phyloP scores from a whole-genome alignment of 1,284 basidiomycete genomes.

The Porogramme epimiltina region DNA sequence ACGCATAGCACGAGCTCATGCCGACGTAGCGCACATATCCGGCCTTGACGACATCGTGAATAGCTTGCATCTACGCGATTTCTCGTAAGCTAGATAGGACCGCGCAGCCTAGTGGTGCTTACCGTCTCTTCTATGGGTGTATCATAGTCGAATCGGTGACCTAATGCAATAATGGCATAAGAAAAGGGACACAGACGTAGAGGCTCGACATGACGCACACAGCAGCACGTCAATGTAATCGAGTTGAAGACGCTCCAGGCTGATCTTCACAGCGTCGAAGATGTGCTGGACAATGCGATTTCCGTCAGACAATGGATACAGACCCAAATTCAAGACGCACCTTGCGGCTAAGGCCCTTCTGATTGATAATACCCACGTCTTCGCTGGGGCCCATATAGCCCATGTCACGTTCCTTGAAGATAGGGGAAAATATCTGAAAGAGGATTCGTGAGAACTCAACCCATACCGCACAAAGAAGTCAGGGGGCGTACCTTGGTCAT shows the following conservation, averaged over 20 bases:
- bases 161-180: constrained; percentile 35
- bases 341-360: constrained; percentile 35
- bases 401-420: too few species aligned
- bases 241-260: constrained; percentile 63
- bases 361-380: constrained; percentile 33
- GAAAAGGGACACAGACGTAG: background rate
- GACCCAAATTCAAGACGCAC: constrained; percentile 10
- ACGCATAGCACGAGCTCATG: constrained; percentile 42
- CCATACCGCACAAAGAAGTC: background rate
- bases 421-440: background rate
- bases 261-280: constrained; percentile 71
- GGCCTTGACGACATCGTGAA: constrained; percentile 38
- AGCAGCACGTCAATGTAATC: constrained; percentile 75
- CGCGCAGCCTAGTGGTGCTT: background rate
- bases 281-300: constrained; percentile 48
- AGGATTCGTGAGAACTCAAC: too few species aligned
- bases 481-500: constrained; percentile 69
- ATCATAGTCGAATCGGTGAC: constrained; percentile 30
- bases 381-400: too few species aligned
- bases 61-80: constrained; percentile 32
- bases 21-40: constrained; percentile 40
- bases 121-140: constrained; percentile 34
- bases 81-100: background rate
- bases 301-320: background rate
- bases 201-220: constrained; percentile 36